A percentile compares a stretch with the other conserved stretches of the same genome.
phyloP scores from a whole-genome alignment of 768 basidiomycete species.

The Galerina sulciceps region DNA sequence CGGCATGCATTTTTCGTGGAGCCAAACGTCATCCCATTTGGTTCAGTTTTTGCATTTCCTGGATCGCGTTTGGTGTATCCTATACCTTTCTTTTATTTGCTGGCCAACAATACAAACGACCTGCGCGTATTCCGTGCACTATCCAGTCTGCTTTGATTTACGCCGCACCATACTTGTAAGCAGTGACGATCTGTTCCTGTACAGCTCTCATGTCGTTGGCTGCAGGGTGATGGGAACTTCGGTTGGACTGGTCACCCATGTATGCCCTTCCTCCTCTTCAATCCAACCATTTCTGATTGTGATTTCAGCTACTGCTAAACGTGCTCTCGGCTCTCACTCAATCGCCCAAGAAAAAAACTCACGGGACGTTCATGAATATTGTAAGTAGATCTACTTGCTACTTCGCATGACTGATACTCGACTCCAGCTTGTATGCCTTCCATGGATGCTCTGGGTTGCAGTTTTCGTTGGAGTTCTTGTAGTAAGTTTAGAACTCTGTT shows the following conservation, averaged over 20 bases:
- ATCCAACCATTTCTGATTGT: neutral
- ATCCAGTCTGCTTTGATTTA: conserved; percentile 37
- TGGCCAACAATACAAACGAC: conserved; percentile 30
- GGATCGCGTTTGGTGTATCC: conserved; percentile 39
- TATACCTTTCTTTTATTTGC: conserved; percentile 37
- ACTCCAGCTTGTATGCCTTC: conserved; percentile 25
- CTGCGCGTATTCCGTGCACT: conserved; percentile 29
- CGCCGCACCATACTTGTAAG: conserved; percentile 37
- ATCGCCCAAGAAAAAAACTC: conserved; percentile 21
- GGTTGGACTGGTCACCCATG: conserved; percentile 30
- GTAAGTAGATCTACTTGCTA: conserved; percentile 12
- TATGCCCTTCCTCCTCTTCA: conserved; percentile 8
- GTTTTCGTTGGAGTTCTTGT: conserved; percentile 27
- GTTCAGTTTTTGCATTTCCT: conserved; percentile 39
- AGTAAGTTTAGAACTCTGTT: conserved; percentile 17
- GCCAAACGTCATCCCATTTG: conserved; percentile 36
- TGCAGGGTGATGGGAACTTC: conserved; percentile 30
- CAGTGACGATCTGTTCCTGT: neutral
- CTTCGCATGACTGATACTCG: neutral
- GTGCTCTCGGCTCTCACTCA: conserved; percentile 31
- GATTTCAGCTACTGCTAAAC: conserved; percentile 31
- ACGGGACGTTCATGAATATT: conserved; percentile 10
- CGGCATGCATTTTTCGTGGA: conserved; percentile 28
- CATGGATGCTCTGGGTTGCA: conserved; percentile 33
- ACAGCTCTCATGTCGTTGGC: neutral